Base-by-base conservation (phyloP, 495 filamentous ascomycete genomes). In the Entonaema liquescens region DNA sequence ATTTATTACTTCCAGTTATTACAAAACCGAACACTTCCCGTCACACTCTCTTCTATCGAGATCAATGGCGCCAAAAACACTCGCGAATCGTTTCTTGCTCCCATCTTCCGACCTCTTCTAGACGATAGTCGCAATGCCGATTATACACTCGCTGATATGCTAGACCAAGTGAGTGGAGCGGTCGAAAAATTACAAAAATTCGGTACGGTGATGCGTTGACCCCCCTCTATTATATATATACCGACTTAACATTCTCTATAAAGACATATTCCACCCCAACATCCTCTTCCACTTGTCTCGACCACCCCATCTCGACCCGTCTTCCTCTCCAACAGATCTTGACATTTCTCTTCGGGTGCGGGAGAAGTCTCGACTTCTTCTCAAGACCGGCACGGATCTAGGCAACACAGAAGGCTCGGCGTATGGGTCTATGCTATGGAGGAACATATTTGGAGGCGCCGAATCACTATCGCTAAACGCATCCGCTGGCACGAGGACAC, bases 361-460 rank as follows among this genome's bases (percentile, higher is more conserved):
- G 42, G 95, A 99, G 79, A 91, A 92, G 68, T 89, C 90, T 2
- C 88, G 91, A 26, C 84, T 98, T 49, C 83, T 91, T 33, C 83
- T 97, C 76, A 95, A 93, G 80, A 97, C 94, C 2, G 95, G 95
- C 33, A 98, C 95, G 5, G 94, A 97, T 73, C 83, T 96, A 26
- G 95, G 96, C 58, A 94, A 94, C 73, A 85, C 91, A 12, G 96
- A 98, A 78, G 96, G 94, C 15, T 94, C 92, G 3, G 95, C 95
- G 1, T 97, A 97, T 77, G 87, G 91, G 61, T 92, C 94, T 60
- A 84, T 91, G 29, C 84, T 92, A 12, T 88, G 91, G 79, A 90
- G 96, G 53, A 99, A 99, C 80, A 86, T 99, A 44, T 94, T 98
- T 74, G 95, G 95, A 40, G 96, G 96, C 26, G 94, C 95, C 15